Conservation (phyloP, 768 basidiomycete genomes). For the Lactarius psammicola region DNA sequence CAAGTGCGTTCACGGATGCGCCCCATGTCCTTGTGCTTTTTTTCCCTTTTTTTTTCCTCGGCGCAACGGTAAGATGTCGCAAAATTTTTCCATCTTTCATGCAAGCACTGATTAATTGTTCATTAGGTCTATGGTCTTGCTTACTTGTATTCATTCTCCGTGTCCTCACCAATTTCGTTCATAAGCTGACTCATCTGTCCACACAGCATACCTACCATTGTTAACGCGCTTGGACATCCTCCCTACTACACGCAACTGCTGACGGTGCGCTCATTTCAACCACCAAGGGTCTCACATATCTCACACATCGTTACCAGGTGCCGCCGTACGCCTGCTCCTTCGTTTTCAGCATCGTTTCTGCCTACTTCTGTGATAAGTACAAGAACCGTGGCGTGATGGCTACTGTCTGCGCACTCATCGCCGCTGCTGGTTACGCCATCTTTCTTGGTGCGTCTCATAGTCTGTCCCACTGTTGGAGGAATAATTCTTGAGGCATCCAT, state of each 20-base stretch:
- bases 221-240: conserved; percentile 33
- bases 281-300: too few species aligned
- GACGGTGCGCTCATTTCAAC: conserved; percentile 26
- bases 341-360: not conserved
- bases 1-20: conserved; percentile 42
- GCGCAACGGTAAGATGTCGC: conserved; percentile 34
- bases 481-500: not conserved
- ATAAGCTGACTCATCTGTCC: conserved; percentile 1
- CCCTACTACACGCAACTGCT: conserved; percentile 35
- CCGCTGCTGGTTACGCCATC: conserved; percentile 16
- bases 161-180: not conserved
- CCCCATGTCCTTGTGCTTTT: conserved; percentile 56
- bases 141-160: conserved; percentile 25
- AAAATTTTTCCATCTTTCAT: not conserved
- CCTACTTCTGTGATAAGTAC: not conserved
- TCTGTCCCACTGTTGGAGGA: not conserved
- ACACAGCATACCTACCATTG: conserved; percentile 32
- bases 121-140: conserved; percentile 29
- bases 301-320: not conserved
- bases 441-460: conserved; percentile 17
- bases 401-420: not conserved
- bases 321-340: not conserved
- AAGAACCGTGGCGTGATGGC: not conserved
- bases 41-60: conserved; percentile 52
- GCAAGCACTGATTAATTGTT: not conserved